phyloP scores from a whole-genome alignment of 805 yeast species.

The Nakazawaea molendinolei region DNA sequence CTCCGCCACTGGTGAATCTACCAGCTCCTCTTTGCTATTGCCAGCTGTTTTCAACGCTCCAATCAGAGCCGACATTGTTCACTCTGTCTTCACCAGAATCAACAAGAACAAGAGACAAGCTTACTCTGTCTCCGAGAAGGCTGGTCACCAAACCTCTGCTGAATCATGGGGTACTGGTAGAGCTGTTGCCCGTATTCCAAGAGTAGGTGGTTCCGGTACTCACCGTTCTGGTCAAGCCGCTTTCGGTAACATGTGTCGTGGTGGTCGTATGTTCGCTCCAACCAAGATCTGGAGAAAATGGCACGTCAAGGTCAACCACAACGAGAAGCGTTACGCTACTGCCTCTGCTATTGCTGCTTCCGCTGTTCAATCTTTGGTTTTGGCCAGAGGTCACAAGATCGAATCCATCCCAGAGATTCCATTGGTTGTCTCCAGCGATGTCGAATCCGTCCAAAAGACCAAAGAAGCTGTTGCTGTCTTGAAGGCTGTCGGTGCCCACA shows the following conservation, averaged over 20 bases:
- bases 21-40: slow-evolving; percentile 79
- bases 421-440: slow-evolving; percentile 88
- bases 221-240: slow-evolving; percentile 99
- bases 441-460: slow-evolving; percentile 92
- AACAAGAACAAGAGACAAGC: slow-evolving; percentile 99
- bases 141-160: slow-evolving; percentile 99
- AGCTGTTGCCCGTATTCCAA: slow-evolving; percentile 99
- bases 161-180: slow-evolving; percentile 99
- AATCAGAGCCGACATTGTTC: slow-evolving; percentile 99
- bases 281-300: slow-evolving; percentile 99
- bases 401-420: slow-evolving; percentile 98
- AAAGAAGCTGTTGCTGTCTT: slow-evolving; percentile 97
- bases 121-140: slow-evolving; percentile 98
- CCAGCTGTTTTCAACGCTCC: slow-evolving; percentile 99
- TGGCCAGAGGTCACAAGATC: slow-evolving; percentile 99
- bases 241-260: slow-evolving; percentile 99
- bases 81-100: slow-evolving; percentile 95
- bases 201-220: slow-evolving; percentile 99
- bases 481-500: slow-evolving; percentile 98
- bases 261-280: slow-evolving; percentile 99
- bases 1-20: slow-evolving; percentile 80
- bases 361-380: slow-evolving; percentile 94
- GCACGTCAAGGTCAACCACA: slow-evolving; percentile 99
- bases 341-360: slow-evolving; percentile 99
- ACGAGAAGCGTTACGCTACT: slow-evolving; percentile 99